Percentiles rank a stretch among this genome's conserved stretches.
Evolutionary conservation across 2,329 filamentous ascomycete species (phyloP).

Genomic region (Trichoderma lentiforme): DNA sequence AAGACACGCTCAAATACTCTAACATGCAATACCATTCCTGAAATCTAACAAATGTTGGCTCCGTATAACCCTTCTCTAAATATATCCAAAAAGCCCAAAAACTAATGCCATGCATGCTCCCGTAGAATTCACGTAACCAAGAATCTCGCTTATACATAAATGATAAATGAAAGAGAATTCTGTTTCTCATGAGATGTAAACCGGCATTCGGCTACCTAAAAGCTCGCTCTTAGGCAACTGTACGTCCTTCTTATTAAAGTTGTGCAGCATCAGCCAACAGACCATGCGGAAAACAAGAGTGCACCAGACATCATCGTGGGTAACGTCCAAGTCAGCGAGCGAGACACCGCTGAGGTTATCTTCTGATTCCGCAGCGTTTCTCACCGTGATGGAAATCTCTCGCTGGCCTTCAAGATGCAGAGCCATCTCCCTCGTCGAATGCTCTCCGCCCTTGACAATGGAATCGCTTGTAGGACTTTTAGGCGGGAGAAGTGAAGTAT

Average conservation of each 20-base stretch:
- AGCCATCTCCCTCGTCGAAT: not conserved
- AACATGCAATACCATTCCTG: not conserved
- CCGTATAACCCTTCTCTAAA: not conserved
- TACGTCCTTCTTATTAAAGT: conserved; percentile 53
- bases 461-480: not conserved
- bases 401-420: not conserved
- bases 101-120: not conserved
- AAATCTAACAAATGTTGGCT: not conserved
- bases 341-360: not conserved
- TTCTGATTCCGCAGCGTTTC: not conserved
- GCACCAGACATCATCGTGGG: conserved; percentile 50
- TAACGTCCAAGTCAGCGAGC: conserved; percentile 27
- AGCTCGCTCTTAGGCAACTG: conserved; percentile 53
- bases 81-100: not conserved
- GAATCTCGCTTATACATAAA: not conserved
- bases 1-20: not conserved
- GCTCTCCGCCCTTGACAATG: not conserved
- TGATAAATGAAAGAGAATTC: not conserved
- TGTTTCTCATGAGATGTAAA: conserved; percentile 44
- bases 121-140: not conserved
- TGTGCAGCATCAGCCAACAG: conserved; percentile 56
- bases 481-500: not conserved
- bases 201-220: conserved; percentile 52
- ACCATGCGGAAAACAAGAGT: conserved; percentile 55
- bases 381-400: not conserved